phyloP scores from a whole-genome alignment of 768 basidiomycete species.

The Mycena alexandri region DNA sequence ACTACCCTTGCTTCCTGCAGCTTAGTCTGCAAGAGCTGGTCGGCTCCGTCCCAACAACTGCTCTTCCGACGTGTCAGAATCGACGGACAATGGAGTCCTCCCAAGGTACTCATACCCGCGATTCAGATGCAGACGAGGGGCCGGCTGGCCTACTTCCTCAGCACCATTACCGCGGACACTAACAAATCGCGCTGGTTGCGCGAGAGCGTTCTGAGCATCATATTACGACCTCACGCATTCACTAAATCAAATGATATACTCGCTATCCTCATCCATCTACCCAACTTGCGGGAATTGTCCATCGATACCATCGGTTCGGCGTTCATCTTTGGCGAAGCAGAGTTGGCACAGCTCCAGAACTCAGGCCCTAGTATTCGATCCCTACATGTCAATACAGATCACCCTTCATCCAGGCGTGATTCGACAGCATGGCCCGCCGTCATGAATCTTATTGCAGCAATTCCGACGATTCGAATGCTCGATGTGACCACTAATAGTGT shows the following conservation, averaged over 20 bases:
- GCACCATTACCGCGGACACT: slow-evolving; percentile 7
- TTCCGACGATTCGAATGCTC: not conserved
- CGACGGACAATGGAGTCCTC: not conserved
- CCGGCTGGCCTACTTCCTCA: not conserved
- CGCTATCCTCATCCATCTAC: not conserved
- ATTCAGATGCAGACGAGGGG: too few species aligned
- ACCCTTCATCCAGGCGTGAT: not conserved
- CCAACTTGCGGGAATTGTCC: slow-evolving; percentile 1
- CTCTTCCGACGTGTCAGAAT: slow-evolving; percentile 7
- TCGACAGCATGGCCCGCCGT: not conserved
- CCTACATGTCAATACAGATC: not conserved
- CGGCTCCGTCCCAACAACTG: not conserved
- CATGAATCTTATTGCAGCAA: not conserved
- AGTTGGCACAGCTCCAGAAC: not conserved
- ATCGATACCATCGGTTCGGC: not conserved
- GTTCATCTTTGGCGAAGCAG: not conserved
- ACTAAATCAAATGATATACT: not conserved
- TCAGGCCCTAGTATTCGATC: not conserved
- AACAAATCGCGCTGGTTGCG: slow-evolving; percentile 13
- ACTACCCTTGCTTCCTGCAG: slow-evolving; percentile 1
- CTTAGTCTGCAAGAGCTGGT: slow-evolving; percentile 3
- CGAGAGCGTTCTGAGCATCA: not conserved
- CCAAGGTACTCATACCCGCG: too few species aligned
- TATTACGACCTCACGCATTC: not conserved
- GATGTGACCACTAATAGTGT: not conserved